Base-by-base conservation (phyloP, 2,329 filamentous ascomycete species). In the Talaromyces sp. region DNA sequence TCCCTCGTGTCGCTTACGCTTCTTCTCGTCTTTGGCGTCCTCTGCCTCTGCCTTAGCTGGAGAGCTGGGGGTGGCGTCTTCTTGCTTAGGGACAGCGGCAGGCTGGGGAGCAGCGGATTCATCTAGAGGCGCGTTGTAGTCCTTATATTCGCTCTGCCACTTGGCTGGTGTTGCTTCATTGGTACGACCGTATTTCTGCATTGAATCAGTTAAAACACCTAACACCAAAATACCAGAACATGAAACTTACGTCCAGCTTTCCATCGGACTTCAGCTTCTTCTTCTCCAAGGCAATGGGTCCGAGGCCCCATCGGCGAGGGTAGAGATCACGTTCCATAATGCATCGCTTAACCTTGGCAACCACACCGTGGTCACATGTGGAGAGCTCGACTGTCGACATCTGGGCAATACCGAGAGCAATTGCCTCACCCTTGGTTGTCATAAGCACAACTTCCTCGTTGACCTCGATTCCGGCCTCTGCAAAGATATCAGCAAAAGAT, bases 281-380 rank as follows among this genome's bases (percentile, higher is more conserved):
- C 88, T 99, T 99, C 84, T 97, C 92, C 54, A 89, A 80, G 55
- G 94, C 94, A 62, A 93, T 88, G 57, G 94, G 93, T 64, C 94
- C 94, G 73, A 97, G 86, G 67, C 94, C 94, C 94, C 94, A 99
- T 82, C 93, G 84, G 75, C 92, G 86, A 65, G 94, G 94, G 84
- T 99, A 99, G 62, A 97, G 84, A 75, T 97, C 94, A 70, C 94
- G 90, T 84, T 99, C 94, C 94, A 99, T 99, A 78, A 99, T 99
- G 79, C 92, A 96, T 70, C 94, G 89, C 88, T 99, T 99, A 75
- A 99, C 91, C 84, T 97, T 97, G 69, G 94, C 94, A 62, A 97
- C 93, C 61, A 97, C 92, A 69, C 94, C 94, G 78, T 99, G 94
- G 74, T 97, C 92, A 78, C 94, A 97, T 35, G 92, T 93, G 31